These are phyloP conservation scores for Neolentinus lepideus DNA, from an alignment of 1,284 basidiomycete species.

Conservation along the genomic window DNA sequence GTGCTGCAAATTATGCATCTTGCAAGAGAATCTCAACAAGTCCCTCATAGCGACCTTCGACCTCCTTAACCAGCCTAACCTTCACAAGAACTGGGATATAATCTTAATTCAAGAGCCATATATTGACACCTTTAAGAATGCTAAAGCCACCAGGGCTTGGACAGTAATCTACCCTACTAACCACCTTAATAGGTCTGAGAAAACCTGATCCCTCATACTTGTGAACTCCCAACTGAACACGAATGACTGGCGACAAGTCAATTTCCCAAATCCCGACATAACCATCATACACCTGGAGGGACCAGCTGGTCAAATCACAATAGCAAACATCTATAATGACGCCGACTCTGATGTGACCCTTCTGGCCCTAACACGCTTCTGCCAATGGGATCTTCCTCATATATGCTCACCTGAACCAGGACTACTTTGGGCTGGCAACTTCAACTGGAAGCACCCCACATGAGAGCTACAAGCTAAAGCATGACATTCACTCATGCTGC, in stretches of 20 bases:
- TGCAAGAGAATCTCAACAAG: background rate
- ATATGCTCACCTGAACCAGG: constrained; percentile 5
- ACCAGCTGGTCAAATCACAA: constrained; percentile 6
- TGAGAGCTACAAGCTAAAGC: constrained; percentile 34
- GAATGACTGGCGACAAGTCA: constrained; percentile 17
- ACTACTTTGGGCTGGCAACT: constrained; percentile 35
- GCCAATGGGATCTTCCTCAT: background rate
- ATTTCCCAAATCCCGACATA: constrained; percentile 18
- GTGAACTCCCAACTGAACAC: constrained; percentile 20
- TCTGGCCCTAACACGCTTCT: constrained; percentile 5
- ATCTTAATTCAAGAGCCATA: constrained; percentile 27
- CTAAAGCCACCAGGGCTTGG: constrained; percentile 17
- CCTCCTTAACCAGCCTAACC: background rate
- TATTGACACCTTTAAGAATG: constrained; percentile 12
- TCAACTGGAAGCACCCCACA: constrained; percentile 40
- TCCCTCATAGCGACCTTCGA: background rate
- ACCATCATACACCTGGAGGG: constrained; percentile 18
- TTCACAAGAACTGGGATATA: constrained; percentile 18
- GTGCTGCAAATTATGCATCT: background rate
- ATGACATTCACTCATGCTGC: constrained; percentile 24
- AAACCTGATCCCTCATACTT: constrained; percentile 19
- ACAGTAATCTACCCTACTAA: constrained; percentile 18
- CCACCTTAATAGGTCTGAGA: constrained; percentile 6
- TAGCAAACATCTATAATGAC: constrained; percentile 32
- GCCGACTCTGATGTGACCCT: constrained; percentile 15